Base-by-base conservation (phyloP, 2,329 filamentous ascomycete species). In the Dryadomyces quercus-mongolicae region DNA sequence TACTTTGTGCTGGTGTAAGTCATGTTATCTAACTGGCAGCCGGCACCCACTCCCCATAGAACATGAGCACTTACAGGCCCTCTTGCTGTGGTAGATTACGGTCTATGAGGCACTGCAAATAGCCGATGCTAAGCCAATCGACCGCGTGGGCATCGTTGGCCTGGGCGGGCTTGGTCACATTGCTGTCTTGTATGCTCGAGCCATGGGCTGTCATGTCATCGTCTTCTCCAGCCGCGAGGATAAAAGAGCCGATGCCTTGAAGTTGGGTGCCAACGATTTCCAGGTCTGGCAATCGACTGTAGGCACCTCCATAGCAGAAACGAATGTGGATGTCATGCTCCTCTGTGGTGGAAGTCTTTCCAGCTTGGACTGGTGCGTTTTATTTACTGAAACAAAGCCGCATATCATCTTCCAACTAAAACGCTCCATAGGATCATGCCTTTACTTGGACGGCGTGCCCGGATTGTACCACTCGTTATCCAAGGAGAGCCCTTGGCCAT, bases 141-240 rank as follows among this genome's bases (percentile, higher is more conserved):
- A 66, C 54, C 65, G 62, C 0, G 65, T 69, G 34, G 67, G 66
- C 31, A 57, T 69, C 1, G 62, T 70, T 40, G 68, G 66, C 20
- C 70, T 85, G 52, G 74, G 84, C 49, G 81, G 81, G 21, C 71
- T 84, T 2, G 81, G 81, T 2, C 81, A 84, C 62, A 64, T 84
- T 31, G 81, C 79, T 12, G 80, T 84, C 56, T 76, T 82, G 58
- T 84, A 81, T 62, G 80, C 80, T 0, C 68, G 73, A 25, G 52
- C 49, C 25, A 54, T 58, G 54, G 56, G 56, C 18, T 56, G 55
- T 16, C 34, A 54, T 10, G 59, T 60, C 2, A 46, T 54, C 7
- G 59, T 56, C 16, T 55, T 60, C 15, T 59, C 57, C 10, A 20
- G 45, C 18, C 48, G 15, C 45, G 53, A 47, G 9, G 18, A 16